Evolutionary conservation across 805 yeast species (phyloP), one percentile per base, ranked within the genome.

Genomic region (Wickerhamiella australiensis): DNA sequence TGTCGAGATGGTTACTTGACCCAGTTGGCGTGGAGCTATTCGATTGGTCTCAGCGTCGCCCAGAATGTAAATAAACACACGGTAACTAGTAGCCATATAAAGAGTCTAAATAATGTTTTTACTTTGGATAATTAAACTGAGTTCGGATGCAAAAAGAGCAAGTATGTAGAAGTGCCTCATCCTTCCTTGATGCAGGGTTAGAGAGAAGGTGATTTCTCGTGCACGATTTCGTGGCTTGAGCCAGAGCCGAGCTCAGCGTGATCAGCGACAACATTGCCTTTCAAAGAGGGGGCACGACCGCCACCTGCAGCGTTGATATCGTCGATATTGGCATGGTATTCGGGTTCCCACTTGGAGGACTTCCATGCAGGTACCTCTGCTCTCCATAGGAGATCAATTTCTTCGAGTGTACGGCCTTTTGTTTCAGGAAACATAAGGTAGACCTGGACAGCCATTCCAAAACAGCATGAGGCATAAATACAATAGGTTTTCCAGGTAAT

Each of bases 381-480:
- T 20, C 60, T 71, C 58, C 78, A 81, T 62, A 80, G 61, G 58
- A 73, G 76, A 61, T 77, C 84, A 56, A 81, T 76, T 62, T 80
- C 80, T 63, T 81, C 86, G 61, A 81, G 73, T 22, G 78, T 66
- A 58, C 78, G 72, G 52, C 82, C 82, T 65, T 77, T 78, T 38
- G 86, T 80, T 67, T 81, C 85, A 53, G 74, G 73, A 55, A 79
- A 75, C 54, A 68, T 68, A 66, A 73, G 68, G 67, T 68, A 79
- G 35, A 76, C 79, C 63, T 74, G 78, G 65, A 76, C 66, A 62
- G 80, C 59, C 22, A 79, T 72, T 55, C 77, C 68, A 47, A 74
- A 60, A 62, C 76, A 70, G 67, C 80, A 79, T 5, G 80, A 79
- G 37, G 87, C 88, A 85, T 87, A 82, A 45, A 82, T 76, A 65